Base-by-base conservation (phyloP, 345 rosid species). In the Camelina sativa region DNA sequence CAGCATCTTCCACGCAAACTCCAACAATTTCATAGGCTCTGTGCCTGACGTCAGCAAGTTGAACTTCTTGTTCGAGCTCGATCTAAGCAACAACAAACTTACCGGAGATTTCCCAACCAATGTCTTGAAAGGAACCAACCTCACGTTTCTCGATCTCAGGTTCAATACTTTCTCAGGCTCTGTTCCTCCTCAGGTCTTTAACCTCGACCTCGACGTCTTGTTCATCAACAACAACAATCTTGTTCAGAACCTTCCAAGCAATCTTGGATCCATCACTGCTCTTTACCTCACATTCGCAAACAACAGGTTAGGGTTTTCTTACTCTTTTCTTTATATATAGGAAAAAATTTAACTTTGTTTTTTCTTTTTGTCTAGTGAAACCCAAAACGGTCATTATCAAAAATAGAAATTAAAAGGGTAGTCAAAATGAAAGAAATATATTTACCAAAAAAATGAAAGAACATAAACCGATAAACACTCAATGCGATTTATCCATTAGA, bases 1-100 rank as follows among this genome's bases (percentile, higher is more conserved):
- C 16, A 87, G 91, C 0, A 83, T 93, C 60, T 93, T 91, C 76
- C 97, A 93, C 20, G 97, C 90, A 22, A 93, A 93, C 74, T 85
- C 96, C 80, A 93, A 93, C 83, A 61, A 67, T 43, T 93, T 93
- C 59, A 13, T 79, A 0, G 98, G 97, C 11, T 37, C 82, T 5
- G 63, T 93, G 46, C 86, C 94, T 1, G 62, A 76, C 7, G 75
- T 93, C 16, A 68, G 85, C 65, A 72, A 83, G 38, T 88, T 93
- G 35, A 74, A 63, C 2, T 93, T 80, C 76, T 86, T 93, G 55
- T 93, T 72, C 79, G 98, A 93, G 88, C 85, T 93, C 35, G 98
- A 93, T 67, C 79, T 91, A 12, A 93, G 96, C 69, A 89, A 89
- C 84, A 93, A 93, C 85, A 76, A 69, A 16, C 83, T 91, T 71